phyloP scores from a whole-genome alignment of 1,139 yeast genomes.

The Saccharomyces hybrid region DNA sequence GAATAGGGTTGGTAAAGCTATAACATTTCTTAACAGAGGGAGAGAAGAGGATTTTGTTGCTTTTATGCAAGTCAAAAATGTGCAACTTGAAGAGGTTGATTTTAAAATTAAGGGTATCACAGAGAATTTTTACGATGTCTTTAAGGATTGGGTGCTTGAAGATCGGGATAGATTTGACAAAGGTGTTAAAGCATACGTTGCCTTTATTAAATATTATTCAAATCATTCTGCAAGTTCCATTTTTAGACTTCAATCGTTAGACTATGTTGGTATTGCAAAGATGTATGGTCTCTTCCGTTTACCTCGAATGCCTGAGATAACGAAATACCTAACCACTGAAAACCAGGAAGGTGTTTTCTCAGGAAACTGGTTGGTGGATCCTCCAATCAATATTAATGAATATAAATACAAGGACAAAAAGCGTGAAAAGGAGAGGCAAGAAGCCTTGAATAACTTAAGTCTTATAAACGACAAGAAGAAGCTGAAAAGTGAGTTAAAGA shows the following conservation, averaged over 20 bases:
- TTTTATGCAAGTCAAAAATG: slow-evolving; percentile 69
- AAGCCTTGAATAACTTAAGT: slow-evolving; percentile 44
- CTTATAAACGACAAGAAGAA: slow-evolving; percentile 38
- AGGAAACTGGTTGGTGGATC: slow-evolving; percentile 63
- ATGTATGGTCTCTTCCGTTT: slow-evolving; percentile 74
- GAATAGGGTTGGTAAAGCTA: slow-evolving; percentile 70
- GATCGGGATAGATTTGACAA: slow-evolving; percentile 78
- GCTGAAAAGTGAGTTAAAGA: slow-evolving; percentile 41
- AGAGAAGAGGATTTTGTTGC: slow-evolving; percentile 78
- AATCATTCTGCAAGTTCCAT: slow-evolving; percentile 87
- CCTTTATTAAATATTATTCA: slow-evolving; percentile 73
- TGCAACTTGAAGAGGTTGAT: slow-evolving; percentile 41
- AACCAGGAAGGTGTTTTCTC: slow-evolving; percentile 19
- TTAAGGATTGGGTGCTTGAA: slow-evolving; percentile 49
- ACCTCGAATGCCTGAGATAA: slow-evolving; percentile 92
- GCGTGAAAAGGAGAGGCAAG: slow-evolving; percentile 56
- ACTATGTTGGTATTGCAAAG: slow-evolving; percentile 63
- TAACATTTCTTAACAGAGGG: slow-evolving; percentile 60
- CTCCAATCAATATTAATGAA: slow-evolving; percentile 52
- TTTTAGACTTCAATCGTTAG: slow-evolving; percentile 65
- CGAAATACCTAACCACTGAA: slow-evolving; percentile 35
- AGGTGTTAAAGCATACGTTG: slow-evolving; percentile 74
- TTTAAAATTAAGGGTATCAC: slow-evolving; percentile 21
- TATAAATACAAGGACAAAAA: slow-evolving; percentile 57
- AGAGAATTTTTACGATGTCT: slow-evolving; percentile 31